These are phyloP conservation scores for Passalora sequoiae DNA, from an alignment of 2,329 filamentous ascomycete genomes.

Conservation along the genomic window DNA sequence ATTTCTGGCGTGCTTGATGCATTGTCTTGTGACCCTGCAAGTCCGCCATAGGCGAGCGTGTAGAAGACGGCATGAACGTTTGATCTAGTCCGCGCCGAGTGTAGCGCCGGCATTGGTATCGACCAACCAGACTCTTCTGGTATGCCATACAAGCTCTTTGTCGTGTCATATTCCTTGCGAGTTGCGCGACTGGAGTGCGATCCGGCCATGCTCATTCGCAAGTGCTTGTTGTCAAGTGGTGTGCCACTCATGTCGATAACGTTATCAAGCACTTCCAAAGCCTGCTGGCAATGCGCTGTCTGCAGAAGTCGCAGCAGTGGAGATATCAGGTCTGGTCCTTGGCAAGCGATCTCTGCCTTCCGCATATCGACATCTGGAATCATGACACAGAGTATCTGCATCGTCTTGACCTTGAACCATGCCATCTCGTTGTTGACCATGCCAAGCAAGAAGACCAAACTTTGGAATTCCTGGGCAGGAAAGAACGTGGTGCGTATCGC, in stretches of 20 bases:
- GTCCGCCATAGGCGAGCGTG: constrained; percentile 48
- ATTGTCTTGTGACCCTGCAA: constrained; percentile 43
- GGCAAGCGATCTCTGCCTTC: constrained; percentile 79
- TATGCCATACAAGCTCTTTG: constrained; percentile 91
- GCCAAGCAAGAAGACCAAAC: constrained; percentile 84
- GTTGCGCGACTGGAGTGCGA: constrained; percentile 73
- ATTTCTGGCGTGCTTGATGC: constrained; percentile 73
- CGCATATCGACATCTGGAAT: constrained; percentile 91
- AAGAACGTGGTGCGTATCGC: constrained; percentile 75
- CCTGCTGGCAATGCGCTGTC: constrained; percentile 89
- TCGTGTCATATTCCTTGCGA: constrained; percentile 90
- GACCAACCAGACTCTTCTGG: constrained; percentile 95
- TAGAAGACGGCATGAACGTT: constrained; percentile 98
- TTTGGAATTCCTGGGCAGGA: constrained; percentile 73
- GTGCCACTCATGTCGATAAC: constrained; percentile 87
- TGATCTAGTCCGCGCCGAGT: constrained; percentile 76
- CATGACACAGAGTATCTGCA: constrained; percentile 79
- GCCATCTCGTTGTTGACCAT: constrained; percentile 80
- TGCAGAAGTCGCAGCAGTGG: constrained; percentile 83
- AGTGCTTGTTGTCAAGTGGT: constrained; percentile 86
- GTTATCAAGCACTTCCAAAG: constrained; percentile 83
- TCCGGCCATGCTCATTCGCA: constrained; percentile 97
- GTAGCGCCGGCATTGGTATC: constrained; percentile 83
- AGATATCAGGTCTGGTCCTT: constrained; percentile 92
- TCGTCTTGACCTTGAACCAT: constrained; percentile 89